These are phyloP conservation scores for Omphalea diandra DNA, from an alignment of 441 rosid species.

Conservation along the genomic window DNA sequence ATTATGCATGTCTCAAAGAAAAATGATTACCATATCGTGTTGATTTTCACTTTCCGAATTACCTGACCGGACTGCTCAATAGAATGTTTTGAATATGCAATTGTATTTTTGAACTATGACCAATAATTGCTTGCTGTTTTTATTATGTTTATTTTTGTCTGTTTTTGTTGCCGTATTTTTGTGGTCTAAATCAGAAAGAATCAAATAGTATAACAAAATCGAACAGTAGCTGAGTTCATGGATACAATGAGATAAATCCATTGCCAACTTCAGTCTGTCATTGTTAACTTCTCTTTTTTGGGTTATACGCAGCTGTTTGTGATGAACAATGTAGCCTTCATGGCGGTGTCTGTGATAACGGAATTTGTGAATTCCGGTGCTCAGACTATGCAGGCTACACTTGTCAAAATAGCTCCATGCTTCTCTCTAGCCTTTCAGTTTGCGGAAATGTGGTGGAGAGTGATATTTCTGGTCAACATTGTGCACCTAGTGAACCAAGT, in stretches of 20 bases:
- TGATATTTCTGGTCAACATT: constrained; percentile 76
- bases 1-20: background rate
- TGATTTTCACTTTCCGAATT: background rate
- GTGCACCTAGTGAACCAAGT: constrained; percentile 94
- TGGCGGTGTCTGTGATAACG: constrained; percentile 98
- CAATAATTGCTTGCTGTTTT: background rate
- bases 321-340: constrained; percentile 99
- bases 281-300: constrained; percentile 15
- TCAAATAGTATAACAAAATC: background rate
- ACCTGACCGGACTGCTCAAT: background rate
- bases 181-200: background rate
- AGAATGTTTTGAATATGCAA: background rate
- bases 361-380: constrained; percentile 98
- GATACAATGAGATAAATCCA: background rate
- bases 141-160: background rate
- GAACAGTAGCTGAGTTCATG: background rate
- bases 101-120: background rate
- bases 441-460: constrained; percentile 81
- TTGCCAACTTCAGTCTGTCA: background rate
- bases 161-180: background rate
- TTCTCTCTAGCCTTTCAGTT: constrained; percentile 74
- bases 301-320: constrained; percentile 68
- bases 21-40: background rate
- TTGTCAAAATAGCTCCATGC: constrained; percentile 89
- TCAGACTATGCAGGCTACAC: constrained; percentile 98